Base-by-base conservation (phyloP, 495 filamentous ascomycete species). In the Opeltia flavorubescens region DNA sequence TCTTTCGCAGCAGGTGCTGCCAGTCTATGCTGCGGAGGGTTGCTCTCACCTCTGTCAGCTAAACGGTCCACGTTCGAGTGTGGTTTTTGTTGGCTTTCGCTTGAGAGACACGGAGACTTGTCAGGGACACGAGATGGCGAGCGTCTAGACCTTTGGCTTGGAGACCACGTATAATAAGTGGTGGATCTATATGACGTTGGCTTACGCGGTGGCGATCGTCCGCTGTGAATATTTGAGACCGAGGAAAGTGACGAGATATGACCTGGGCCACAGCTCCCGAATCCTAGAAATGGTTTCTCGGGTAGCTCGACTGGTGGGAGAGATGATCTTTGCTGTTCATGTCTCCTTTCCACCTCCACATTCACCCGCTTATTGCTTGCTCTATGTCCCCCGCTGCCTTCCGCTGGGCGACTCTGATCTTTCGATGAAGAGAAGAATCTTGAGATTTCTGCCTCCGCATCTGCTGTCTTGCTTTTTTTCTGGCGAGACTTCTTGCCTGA, bases 111-210 rank as follows among this genome's bases (percentile, higher is more conserved):
- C 17, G 23, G 48, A 50, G 25, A 23, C 29, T 12, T 30, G n/a
- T 7, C 33, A 50, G 5, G 21, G 43, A 11, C 3, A 1, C 21
- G 18, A 20, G 21, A 41, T 21, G 13, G 2, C 13, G 38, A 23
- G 38, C 13, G 17, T 25, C 11, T 25, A 13, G 21, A 21, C 20
- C 28, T 20, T 8, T 6, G 30, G 15, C 48, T 57, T 33, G 18
- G 49, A 13, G 55, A 54, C 55, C 55, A 57, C 11, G 45, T 57
- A 12, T 51, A 41, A 39, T 48, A 54, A 21, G 44, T 49, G n/a
- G 46, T 57, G 9, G 51, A 51, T 41, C 38, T 41, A 3, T 2
- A 6, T 5, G 38, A 41, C 38, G 21, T 13, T 5, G 38, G 21
- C 21, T 21, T 25, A 43, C 20, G 41, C 18, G 17, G 49, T 9